phyloP scores from a whole-genome alignment of 768 basidiomycete species.

The Amanita subjunquillea region DNA sequence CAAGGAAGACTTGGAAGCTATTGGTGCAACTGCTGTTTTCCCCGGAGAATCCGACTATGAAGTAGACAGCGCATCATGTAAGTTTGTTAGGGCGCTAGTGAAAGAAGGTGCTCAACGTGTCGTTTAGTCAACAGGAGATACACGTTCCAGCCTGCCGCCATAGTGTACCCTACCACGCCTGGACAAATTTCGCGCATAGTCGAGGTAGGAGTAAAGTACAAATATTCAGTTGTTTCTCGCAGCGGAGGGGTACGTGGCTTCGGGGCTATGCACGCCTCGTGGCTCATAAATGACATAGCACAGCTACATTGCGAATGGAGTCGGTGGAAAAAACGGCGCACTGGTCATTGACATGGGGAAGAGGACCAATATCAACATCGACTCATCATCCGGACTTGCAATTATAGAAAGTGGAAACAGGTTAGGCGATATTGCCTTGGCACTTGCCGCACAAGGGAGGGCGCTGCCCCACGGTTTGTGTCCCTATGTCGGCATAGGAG shows the following conservation, averaged over 20 bases:
- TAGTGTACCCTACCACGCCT: conserved; percentile 17
- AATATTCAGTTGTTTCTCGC: conserved; percentile 24
- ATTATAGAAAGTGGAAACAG: conserved; percentile 32
- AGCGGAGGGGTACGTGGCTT: conserved; percentile 28
- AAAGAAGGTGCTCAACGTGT: neutral
- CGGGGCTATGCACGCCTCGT: neutral
- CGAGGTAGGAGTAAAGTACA: conserved; percentile 15
- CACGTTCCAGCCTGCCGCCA: conserved; percentile 18
- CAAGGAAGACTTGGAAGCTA: neutral
- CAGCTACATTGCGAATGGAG: conserved; percentile 38
- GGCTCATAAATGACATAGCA: conserved; percentile 20
- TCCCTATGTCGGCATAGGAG: conserved; percentile 42
- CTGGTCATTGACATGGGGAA: conserved; percentile 36
- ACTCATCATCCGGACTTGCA: conserved; percentile 20
- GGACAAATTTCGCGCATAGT: conserved; percentile 19
- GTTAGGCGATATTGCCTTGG: conserved; percentile 34
- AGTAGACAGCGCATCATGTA: neutral
- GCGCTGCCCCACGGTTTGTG: conserved; percentile 47
- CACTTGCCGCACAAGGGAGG: conserved; percentile 26
- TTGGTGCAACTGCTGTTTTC: neutral
- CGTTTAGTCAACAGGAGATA: conserved; percentile 20
- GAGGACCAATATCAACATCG: conserved; percentile 26
- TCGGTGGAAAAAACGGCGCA: conserved; percentile 32
- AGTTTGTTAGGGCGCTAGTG: neutral
- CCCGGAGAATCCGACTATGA: neutral